These are phyloP conservation scores for Aspergillus vadensis DNA, from an alignment of 2,329 filamentous ascomycete genomes.

Conservation along the genomic window DNA sequence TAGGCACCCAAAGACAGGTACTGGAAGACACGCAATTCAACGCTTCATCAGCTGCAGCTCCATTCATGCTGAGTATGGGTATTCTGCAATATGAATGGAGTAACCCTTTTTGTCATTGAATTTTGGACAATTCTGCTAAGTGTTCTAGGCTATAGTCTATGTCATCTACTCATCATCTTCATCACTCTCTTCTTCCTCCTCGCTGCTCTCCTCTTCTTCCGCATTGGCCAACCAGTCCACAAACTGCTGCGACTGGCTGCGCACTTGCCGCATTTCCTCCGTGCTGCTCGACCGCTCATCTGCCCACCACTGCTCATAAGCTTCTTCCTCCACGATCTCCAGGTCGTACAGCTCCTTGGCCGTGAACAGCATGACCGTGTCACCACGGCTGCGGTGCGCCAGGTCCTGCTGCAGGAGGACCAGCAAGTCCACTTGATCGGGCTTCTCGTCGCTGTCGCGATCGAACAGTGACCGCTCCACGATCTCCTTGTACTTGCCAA, in stretches of 20 bases:
- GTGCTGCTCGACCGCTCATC: slow-evolving; percentile 68
- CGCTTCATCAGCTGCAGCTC: too few species aligned
- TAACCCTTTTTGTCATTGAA: background rate
- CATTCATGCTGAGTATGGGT: too few species aligned
- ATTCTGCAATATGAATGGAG: too few species aligned
- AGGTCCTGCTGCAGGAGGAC: slow-evolving; percentile 80
- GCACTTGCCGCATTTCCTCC: slow-evolving; percentile 69
- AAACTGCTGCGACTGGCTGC: slow-evolving; percentile 72
- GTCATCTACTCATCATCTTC: slow-evolving; percentile 14
- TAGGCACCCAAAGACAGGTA: background rate
- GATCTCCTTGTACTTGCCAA: slow-evolving; percentile 65
- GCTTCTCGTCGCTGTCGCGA: slow-evolving; percentile 52
- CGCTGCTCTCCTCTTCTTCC: slow-evolving; percentile 66
- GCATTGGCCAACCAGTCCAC: slow-evolving; percentile 83
- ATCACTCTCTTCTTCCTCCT: slow-evolving; percentile 37
- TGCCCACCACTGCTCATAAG: slow-evolving; percentile 84
- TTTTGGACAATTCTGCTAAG: background rate
- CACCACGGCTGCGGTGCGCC: slow-evolving; percentile 63
- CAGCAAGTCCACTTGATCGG: slow-evolving; percentile 83
- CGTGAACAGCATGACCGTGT: slow-evolving; percentile 71
- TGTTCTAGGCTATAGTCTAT: slow-evolving; percentile 1
- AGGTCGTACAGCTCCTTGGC: slow-evolving; percentile 82
- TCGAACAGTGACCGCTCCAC: slow-evolving; percentile 63
- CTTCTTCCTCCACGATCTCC: slow-evolving; percentile 87
- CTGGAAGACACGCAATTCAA: too few species aligned